These are phyloP conservation scores for Colletotrichum eleusines DNA, from an alignment of 2,329 filamentous ascomycete species.

Conservation along the genomic window DNA sequence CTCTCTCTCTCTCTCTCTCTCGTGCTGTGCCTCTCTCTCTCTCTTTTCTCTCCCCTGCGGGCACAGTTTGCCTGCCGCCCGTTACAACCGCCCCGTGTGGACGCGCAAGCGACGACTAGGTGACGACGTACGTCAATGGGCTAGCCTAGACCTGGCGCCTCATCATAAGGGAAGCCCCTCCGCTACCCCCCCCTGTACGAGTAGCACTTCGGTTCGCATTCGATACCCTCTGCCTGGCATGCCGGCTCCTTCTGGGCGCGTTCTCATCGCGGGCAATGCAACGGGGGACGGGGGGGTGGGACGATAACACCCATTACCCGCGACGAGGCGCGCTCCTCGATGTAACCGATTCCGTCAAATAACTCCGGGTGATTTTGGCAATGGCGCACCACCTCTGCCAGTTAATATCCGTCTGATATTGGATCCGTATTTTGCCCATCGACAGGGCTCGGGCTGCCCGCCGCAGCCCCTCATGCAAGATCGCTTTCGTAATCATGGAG, in stretches of 20 bases:
- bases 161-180: neutral
- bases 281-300: too few species aligned
- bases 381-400: neutral
- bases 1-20: too few species aligned
- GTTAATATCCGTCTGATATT: neutral
- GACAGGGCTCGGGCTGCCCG: too few species aligned
- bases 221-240: neutral
- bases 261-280: too few species aligned
- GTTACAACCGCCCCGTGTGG: neutral
- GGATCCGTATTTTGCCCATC: neutral
- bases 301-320: too few species aligned
- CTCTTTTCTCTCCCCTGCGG: too few species aligned
- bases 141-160: neutral
- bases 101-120: neutral
- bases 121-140: neutral
- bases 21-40: too few species aligned
- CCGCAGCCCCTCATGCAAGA: neutral
- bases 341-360: neutral
- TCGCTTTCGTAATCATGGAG: neutral
- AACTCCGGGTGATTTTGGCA: neutral
- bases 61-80: conserved; percentile 3
- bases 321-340: neutral
- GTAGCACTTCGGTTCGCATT: neutral
- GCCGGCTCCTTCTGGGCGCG: neutral
- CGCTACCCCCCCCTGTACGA: neutral